These are phyloP conservation scores for Microascus cirrosus DNA, from an alignment of 2,329 filamentous ascomycete species.

Conservation along the genomic window DNA sequence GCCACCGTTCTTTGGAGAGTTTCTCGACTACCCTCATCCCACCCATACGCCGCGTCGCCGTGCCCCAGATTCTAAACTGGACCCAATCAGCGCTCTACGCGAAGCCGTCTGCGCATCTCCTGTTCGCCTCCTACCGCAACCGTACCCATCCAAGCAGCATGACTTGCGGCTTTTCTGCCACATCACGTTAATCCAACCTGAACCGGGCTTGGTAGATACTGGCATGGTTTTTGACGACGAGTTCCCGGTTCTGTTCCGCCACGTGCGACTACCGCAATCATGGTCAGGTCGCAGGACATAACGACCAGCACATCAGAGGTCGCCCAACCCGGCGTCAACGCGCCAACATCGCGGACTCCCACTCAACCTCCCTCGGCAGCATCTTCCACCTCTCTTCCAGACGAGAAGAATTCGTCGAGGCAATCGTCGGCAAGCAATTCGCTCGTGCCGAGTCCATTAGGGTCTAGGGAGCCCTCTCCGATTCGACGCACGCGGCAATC, in stretches of 20 bases:
- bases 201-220: background rate
- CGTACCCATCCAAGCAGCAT: background rate
- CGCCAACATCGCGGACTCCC: background rate
- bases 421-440: slow-evolving; percentile 5
- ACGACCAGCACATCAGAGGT: background rate
- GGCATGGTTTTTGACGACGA: background rate
- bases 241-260: slow-evolving; percentile 2
- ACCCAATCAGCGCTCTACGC: background rate
- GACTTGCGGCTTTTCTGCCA: background rate
- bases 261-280: slow-evolving; percentile 4
- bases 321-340: background rate
- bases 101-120: background rate
- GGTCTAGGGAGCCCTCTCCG: slow-evolving; percentile 36
- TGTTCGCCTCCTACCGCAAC: background rate
- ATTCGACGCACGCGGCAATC: slow-evolving; percentile 24
- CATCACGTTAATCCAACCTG: background rate
- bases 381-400: slow-evolving; percentile 1
- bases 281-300: slow-evolving; percentile 5
- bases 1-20: background rate
- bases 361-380: slow-evolving; percentile 1
- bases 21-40: background rate
- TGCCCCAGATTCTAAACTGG: background rate
- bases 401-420: slow-evolving; percentile 1
- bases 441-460: slow-evolving; percentile 1
- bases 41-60: background rate